Conservation (phyloP, 176 grass and related monocot species). For the Coix lacrymajobi region DNA sequence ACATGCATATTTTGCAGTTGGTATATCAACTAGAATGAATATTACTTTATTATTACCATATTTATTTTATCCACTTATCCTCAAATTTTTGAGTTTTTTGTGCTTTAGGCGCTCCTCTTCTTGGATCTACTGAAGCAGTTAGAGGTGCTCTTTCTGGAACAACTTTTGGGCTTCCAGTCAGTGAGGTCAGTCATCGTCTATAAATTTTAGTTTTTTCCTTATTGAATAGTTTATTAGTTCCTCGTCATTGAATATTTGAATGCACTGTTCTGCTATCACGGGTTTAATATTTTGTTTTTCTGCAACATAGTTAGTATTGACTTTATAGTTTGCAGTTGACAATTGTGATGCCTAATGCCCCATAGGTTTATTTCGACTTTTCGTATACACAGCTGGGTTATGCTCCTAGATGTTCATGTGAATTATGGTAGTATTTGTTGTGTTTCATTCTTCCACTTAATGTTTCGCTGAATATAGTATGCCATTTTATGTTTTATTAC, state of each 20-base stretch:
- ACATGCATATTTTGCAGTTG: slow-evolving; percentile 95
- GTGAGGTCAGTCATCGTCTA: slow-evolving; percentile 51
- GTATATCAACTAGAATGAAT: slow-evolving; percentile 37
- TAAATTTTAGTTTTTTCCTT: slow-evolving; percentile 3
- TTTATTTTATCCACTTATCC: slow-evolving; percentile 5
- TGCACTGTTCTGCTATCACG: not conserved
- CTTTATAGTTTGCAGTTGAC: slow-evolving; percentile 1
- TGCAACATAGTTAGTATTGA: not conserved
- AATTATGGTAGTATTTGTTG: not conserved
- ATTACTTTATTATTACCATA: slow-evolving; percentile 3
- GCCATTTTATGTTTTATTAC: not conserved
- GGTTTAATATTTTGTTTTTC: not conserved
- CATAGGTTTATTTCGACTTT: not conserved
- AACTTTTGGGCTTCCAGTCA: slow-evolving; percentile 89
- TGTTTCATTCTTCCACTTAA: not conserved
- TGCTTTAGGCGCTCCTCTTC: slow-evolving; percentile 77
- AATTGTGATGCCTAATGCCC: slow-evolving; percentile 4
- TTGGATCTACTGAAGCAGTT: slow-evolving; percentile 75
- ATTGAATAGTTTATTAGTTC: not conserved
- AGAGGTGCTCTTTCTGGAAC: slow-evolving; percentile 62
- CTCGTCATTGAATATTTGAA: not conserved
- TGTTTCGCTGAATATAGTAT: not conserved
- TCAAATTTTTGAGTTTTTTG: not conserved
- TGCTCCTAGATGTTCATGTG: not conserved
- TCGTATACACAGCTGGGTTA: not conserved